Percentiles rank a stretch among this genome's conserved stretches.
Conservation (phyloP, 345 rosid genomes). For the Tarenaya hassleriana region DNA sequence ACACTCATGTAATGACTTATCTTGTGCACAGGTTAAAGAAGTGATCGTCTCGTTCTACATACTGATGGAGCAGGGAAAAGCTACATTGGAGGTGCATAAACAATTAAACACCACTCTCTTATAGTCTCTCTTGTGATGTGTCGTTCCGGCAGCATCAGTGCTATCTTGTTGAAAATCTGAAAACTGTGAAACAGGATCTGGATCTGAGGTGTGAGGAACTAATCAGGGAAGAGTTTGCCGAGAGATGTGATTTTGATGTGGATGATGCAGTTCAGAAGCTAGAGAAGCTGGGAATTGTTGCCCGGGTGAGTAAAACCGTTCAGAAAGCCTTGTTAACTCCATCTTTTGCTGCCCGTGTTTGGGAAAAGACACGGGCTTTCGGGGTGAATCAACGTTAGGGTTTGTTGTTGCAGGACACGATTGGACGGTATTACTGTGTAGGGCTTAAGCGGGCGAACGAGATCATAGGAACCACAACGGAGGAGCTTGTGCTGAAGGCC, state of each 20-base stretch:
- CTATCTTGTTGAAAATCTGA: constrained; percentile 8
- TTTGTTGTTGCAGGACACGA: constrained; percentile 52
- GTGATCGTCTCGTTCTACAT: constrained; percentile 82
- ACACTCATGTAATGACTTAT: constrained; percentile 4
- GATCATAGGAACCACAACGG: constrained; percentile 80
- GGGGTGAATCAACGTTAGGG: no score
- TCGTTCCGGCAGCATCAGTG: constrained; percentile 6
- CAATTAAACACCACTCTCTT: no score
- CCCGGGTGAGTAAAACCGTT: constrained; percentile 40
- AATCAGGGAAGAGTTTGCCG: constrained; percentile 72
- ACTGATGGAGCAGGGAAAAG: constrained; percentile 95
- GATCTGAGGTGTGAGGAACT: constrained; percentile 79
- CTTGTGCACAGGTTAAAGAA: constrained; percentile 73
- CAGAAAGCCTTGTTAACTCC: no score
- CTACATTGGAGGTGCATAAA: constrained; percentile 73
- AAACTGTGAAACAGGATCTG: constrained; percentile 53
- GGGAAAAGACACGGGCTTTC: no score
- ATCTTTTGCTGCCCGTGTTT: no score
- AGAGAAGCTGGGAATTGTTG: constrained; percentile 74
- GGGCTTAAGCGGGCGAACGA: constrained; percentile 82
- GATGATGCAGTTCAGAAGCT: constrained; percentile 88
- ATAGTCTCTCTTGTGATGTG: no score
- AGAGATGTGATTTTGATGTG: constrained; percentile 82
- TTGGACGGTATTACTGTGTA: constrained; percentile 68
- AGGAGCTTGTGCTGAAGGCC: constrained; percentile 85